Evolutionary conservation across 371 early-diverging fungal genomes (phyloP), one percentile per base, ranked within the genome.

Genomic region (Basidiobolus heterosporus): DNA sequence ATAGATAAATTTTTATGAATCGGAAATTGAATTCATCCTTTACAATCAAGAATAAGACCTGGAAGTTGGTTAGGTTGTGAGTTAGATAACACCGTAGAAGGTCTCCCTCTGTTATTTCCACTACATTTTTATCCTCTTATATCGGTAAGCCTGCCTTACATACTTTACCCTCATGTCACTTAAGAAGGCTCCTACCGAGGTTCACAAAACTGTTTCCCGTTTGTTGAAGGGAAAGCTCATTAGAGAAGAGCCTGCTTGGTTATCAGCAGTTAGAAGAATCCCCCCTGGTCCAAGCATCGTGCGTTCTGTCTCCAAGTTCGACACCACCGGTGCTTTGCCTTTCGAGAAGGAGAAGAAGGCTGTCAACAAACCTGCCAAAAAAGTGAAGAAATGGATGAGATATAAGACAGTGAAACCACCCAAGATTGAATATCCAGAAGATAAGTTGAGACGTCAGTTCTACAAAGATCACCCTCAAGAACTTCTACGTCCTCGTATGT

Each of bases 401-500:
- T 57, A 52, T 48, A 57, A 52, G 52, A 62, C 68, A 23, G 69
- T 69, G 44, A 60, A 70, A 55, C 78, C 82, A 39, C 75, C 66
- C 21, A 59, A 56, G 43, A 87, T 91, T 42, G 77, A 71, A 21
- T 91, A 87, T 53, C 86, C 86, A n/a, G 90, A 90, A 64, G 92
- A 91, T 59, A 56, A 55, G 51, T 67, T 91, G 46, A 75, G 92
- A 52, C 57, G 69, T 46, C 74, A 70, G 44, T 91, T 91, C 55
- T 91, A 83, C 61, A 68, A 71, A 53, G 82, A 87, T 66, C 92
- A 91, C 58, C 90, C 90, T 16, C 85, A 79, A 57, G 92, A 91
- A 65, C 61, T 80, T 49, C 57, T 69, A 18, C 67, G 81, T 48
- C 87, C 90, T 20, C 59, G 69, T 23, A 54, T 68, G 6, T 52